Evolutionary conservation across 352 stramenopile species (phyloP).

Genomic region (Nothophytophthora sp.): DNA sequence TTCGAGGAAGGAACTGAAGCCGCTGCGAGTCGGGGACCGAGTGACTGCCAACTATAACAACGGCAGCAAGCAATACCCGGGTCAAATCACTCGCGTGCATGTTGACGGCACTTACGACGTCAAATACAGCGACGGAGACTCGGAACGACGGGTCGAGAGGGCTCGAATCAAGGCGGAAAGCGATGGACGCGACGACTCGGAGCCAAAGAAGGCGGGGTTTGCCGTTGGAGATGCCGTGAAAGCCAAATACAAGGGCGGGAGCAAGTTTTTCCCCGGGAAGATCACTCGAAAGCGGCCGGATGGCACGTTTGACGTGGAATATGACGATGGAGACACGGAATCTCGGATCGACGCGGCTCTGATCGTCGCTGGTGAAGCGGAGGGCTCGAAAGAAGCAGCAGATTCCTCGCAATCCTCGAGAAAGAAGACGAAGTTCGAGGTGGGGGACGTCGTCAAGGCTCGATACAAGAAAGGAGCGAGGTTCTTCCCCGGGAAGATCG

Average conservation of each 20-base stretch:
- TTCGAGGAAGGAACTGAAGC: neutral
- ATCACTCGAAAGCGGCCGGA: slow-evolving; percentile 50
- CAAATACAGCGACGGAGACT: slow-evolving; percentile 49
- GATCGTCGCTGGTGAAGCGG: slow-evolving; percentile 18
- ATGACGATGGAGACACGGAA: slow-evolving; percentile 59
- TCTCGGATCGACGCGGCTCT: slow-evolving; percentile 29
- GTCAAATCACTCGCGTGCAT: slow-evolving; percentile 58
- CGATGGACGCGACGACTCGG: neutral
- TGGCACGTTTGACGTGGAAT: slow-evolving; percentile 57
- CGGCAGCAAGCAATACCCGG: slow-evolving; percentile 47
- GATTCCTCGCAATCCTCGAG: too few species aligned
- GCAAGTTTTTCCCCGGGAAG: slow-evolving; percentile 43
- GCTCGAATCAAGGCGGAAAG: slow-evolving; percentile 24
- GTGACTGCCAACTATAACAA: slow-evolving; percentile 41
- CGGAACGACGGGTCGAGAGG: slow-evolving; percentile 36
- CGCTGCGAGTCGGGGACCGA: slow-evolving; percentile 23
- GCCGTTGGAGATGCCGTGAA: slow-evolving; percentile 42
- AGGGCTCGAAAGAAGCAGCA: slow-evolving; percentile 21
- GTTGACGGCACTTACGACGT: slow-evolving; percentile 59
- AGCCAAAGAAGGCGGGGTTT: slow-evolving; percentile 21
- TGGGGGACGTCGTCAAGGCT: too few species aligned
- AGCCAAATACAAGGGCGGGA: slow-evolving; percentile 43
- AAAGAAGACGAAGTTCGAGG: slow-evolving; percentile 19
- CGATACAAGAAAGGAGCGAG: slow-evolving; percentile 40
- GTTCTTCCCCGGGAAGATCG: slow-evolving; percentile 44